Evolutionary conservation across 1,284 basidiomycete genomes (phyloP).

Genomic region (Puccinia horiana): DNA sequence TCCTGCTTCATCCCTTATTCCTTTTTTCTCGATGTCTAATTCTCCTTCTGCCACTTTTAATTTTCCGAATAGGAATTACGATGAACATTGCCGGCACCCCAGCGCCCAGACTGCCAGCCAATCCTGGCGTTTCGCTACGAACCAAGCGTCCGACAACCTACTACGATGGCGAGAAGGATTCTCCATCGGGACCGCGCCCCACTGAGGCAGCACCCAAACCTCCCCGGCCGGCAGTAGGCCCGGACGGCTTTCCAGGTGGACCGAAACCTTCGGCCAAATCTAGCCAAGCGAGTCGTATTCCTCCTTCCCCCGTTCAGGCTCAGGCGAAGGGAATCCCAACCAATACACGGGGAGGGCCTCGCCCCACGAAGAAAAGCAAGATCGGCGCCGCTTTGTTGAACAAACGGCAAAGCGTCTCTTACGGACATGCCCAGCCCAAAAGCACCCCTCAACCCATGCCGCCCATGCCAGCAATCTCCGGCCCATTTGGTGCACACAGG

Average conservation of each 20-base stretch:
- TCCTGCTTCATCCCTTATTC: no score
- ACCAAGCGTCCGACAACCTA: slow-evolving; percentile 49
- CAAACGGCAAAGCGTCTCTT: slow-evolving; percentile 56
- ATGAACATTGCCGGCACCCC: slow-evolving; percentile 8
- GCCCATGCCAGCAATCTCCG: slow-evolving; percentile 22
- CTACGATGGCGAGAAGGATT: slow-evolving; percentile 40
- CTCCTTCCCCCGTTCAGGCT: not conserved
- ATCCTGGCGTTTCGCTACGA: slow-evolving; percentile 29
- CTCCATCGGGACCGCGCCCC: not conserved
- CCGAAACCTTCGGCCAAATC: not conserved
- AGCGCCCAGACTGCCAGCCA: slow-evolving; percentile 15
- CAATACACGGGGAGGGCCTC: not conserved
- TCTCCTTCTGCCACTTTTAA: not conserved
- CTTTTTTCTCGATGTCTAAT: not conserved
- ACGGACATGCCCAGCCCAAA: slow-evolving; percentile 44
- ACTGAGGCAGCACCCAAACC: slow-evolving; percentile 3
- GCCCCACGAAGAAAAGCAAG: slow-evolving; percentile 50
- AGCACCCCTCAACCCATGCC: slow-evolving; percentile 45
- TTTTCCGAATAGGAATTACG: not conserved
- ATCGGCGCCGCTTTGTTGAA: slow-evolving; percentile 56
- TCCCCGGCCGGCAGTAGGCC: not conserved
- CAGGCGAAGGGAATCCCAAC: not conserved
- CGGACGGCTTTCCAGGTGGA: not conserved
- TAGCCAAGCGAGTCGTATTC: not conserved
- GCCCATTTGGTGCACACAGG: not conserved